Evolutionary conservation across 129 eudicot species (phyloP).

Genomic region (Calendula officinalis): DNA sequence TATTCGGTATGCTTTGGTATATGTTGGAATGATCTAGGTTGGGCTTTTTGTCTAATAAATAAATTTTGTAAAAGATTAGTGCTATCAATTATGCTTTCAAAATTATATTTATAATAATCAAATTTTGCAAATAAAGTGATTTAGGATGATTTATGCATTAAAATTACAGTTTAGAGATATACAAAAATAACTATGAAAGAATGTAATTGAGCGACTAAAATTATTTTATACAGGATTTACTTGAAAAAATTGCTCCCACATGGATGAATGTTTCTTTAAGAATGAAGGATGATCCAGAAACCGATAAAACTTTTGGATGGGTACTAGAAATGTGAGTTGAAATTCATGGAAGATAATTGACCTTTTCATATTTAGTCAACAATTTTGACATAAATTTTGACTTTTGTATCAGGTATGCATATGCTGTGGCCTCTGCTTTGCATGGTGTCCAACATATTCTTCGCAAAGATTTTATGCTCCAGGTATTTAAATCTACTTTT

Average conservation of each 20-base stretch:
- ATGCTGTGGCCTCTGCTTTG: conserved; percentile 73
- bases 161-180: background rate
- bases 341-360: background rate
- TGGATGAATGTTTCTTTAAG: conserved; percentile 79
- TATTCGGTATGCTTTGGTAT: background rate
- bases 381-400: conserved; percentile 12
- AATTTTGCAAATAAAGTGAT: no score
- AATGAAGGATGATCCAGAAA: conserved; percentile 74
- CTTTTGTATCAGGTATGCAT: conserved; percentile 49
- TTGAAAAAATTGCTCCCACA: conserved; percentile 66
- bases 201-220: conserved; percentile 15
- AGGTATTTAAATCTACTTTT: conserved; percentile 35
- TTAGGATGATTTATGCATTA: no score
- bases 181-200: background rate
- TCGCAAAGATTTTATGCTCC: conserved; percentile 76
- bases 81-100: background rate
- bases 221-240: conserved; percentile 42
- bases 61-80: background rate
- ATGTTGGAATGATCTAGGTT: no score
- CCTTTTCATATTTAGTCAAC: background rate
- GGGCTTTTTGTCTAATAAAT: no score
- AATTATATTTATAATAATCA: background rate
- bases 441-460: conserved; percentile 73
- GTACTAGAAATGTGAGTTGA: conserved; percentile 64
- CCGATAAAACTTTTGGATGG: conserved; percentile 78